Base-by-base conservation (phyloP, 371 early-diverging fungal species). In the Circinella umbellata region DNA sequence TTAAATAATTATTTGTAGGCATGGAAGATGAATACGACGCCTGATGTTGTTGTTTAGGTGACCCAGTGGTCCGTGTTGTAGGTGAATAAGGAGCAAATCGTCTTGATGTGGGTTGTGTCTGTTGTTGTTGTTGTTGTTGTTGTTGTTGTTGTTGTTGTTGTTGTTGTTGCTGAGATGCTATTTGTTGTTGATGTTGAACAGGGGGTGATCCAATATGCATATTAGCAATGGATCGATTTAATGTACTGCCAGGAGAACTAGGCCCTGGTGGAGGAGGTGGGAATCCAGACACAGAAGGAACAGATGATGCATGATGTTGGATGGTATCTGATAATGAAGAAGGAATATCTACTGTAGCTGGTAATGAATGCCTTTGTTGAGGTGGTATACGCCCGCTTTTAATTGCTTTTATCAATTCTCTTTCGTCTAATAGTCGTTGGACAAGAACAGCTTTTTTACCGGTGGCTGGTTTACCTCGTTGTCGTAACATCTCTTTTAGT, bases 401-500 rank as follows among this genome's bases (percentile, higher is more conserved):
- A 3, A 66, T 75, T 60, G 69, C 75, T 63, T 81, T 81, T 37
- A 86, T 76, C 46, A 76, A 27, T 42, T 80, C 79, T n/a, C 86
- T 81, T 78, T 90, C 89, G 10, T 80, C 84, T 72, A 84, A 77
- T 2, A 92, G 85, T 15, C 77, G 66, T 37, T 73, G 69, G 3
- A 76, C 42, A 3, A 76, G 57, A 2, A 71, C 68, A 10, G 76
- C 88, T 65, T 89, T 90, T 74, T 89, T 89, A 18, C 92, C 90
- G 10, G 86, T 81, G 2, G 76, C 74, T 6, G 72, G 75, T 54
- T 69, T 72, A 17, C 78, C 75, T 4, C 78, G 75, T 36, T 75
- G 75, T 11, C 90, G 77, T 42, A 92, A 71, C 83, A 90, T 84
- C 38, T 92, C 91, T 69, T 92, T 92, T 38, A 92, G 81, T 69